phyloP scores from a whole-genome alignment of 2,329 filamentous ascomycete genomes.

The Fusarium tuaranense region DNA sequence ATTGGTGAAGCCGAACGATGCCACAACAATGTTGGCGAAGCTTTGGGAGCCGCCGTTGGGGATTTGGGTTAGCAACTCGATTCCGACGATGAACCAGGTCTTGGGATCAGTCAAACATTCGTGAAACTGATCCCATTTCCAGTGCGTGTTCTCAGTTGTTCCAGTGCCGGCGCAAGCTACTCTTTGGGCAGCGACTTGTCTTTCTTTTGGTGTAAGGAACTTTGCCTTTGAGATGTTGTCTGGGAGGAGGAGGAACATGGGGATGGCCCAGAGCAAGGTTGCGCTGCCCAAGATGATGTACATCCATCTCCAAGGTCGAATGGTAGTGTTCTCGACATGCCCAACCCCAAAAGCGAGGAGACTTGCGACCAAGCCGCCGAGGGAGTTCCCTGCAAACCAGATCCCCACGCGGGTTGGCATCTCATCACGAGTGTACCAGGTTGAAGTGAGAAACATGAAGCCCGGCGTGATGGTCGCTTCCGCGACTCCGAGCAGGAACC shows the following conservation, averaged over 20 bases:
- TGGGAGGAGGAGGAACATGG: slow-evolving; percentile 62
- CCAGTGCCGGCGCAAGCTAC: slow-evolving; percentile 64
- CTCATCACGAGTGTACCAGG: slow-evolving; percentile 68
- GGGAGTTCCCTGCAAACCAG: slow-evolving; percentile 66
- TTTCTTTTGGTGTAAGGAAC: slow-evolving; percentile 68
- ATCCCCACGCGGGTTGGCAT: slow-evolving; percentile 66
- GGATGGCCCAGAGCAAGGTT: slow-evolving; percentile 64
- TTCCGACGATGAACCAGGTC: slow-evolving; percentile 68
- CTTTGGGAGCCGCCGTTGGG: slow-evolving; percentile 72
- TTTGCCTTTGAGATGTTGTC: slow-evolving; percentile 65
- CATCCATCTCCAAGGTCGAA: slow-evolving; percentile 68
- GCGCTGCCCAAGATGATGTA: slow-evolving; percentile 65
- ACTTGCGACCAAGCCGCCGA: slow-evolving; percentile 61
- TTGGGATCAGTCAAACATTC: slow-evolving; percentile 70
- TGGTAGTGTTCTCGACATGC: slow-evolving; percentile 56
- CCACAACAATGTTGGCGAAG: slow-evolving; percentile 69
- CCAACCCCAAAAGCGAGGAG: slow-evolving; percentile 68
- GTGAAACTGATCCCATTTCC: slow-evolving; percentile 62
- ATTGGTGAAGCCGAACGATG: slow-evolving; percentile 66
- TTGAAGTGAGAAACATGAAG: slow-evolving; percentile 67
- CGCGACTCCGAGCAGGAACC: slow-evolving; percentile 66
- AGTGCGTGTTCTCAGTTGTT: slow-evolving; percentile 59
- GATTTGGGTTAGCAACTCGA: slow-evolving; percentile 67
- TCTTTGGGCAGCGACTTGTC: slow-evolving; percentile 59
- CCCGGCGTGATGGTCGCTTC: slow-evolving; percentile 67